Evolutionary conservation across 148 eudicot species (phyloP), one percentile per base, ranked within the genome.

Genomic region (Nepenthes mirabilis): DNA sequence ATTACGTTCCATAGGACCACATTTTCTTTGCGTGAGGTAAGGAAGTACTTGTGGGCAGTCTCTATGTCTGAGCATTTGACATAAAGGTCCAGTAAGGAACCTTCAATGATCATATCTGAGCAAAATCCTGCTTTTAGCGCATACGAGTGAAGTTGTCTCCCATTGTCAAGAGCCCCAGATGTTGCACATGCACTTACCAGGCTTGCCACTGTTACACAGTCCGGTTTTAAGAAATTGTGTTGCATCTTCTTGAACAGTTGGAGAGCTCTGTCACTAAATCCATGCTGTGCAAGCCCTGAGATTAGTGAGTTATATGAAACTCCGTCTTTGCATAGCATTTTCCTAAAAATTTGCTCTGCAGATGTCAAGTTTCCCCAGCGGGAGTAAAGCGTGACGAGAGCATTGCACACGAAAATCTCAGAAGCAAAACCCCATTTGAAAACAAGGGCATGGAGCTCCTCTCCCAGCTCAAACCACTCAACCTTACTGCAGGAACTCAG

Each of bases 31-130:
- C 57, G 67, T 6, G 91, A 79, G 50, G 83, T 66, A 58, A 88
- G 82, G 72, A 93, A 88, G 68, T 73, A 77, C 37, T 82, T 75
- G 55, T 66, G 67, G 36, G 98, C 96, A 65, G 91, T 73, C 75
- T 82, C 76, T 36, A 84, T 65, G 65, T 86, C 85, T 36, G 84
- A 82, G 70, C 96, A 88, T 72, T 88, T 93, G 51, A 88, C 98
- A 74, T 93, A 93, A 57, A 93, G 89, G 80, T 93, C 96, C 61
- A 93, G 95, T 33, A 93, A 67, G 71, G 98, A 88, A 50, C 98
- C 98, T 74, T 88, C 98, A 59, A 80, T 71, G 57, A 93, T 85
- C 79, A 86, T 77, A 77, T 93, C 96, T 1, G 78, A 70, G 65
- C 68, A 80, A 68, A 83, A 79, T 48, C 98, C 98, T 32, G 91